Evolutionary conservation across 208 protist genomes (phyloP).

Genomic region (Dictyostelium gargantuum): DNA sequence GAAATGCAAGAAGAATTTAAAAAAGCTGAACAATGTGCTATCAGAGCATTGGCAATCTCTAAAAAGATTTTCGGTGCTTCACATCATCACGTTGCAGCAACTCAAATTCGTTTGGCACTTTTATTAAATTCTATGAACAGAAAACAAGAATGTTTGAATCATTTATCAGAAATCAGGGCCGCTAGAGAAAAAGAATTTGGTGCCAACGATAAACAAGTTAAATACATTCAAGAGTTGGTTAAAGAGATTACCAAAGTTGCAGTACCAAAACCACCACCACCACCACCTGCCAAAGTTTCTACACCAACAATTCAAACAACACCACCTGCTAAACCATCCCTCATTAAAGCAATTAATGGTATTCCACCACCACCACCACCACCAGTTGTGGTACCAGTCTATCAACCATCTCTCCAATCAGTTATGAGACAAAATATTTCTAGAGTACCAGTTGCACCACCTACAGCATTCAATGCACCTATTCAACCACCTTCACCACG

Average conservation of each 20-base stretch:
- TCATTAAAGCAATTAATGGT: not conserved
- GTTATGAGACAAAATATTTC: not conserved
- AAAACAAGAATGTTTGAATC: not conserved
- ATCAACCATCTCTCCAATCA: not conserved
- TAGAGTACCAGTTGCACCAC: not conserved
- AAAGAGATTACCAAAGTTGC: not conserved
- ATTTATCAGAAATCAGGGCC: not conserved
- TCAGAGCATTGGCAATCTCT: slow-evolving; percentile 58
- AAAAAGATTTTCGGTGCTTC: slow-evolving; percentile 64
- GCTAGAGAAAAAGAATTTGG: slow-evolving; percentile 36
- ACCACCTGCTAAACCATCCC: not conserved
- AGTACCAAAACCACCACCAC: not conserved
- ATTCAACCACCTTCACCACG: not conserved
- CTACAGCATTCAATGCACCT: not conserved
- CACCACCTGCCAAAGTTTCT: not conserved
- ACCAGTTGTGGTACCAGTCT: not conserved
- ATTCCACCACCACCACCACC: slow-evolving; percentile 51
- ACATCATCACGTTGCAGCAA: not conserved
- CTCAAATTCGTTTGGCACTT: slow-evolving; percentile 4
- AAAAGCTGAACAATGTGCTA: slow-evolving; percentile 5
- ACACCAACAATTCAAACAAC: too few species aligned
- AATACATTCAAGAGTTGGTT: not conserved
- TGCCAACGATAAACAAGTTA: not conserved
- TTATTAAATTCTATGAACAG: not conserved
- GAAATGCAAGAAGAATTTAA: slow-evolving; percentile 76